Conservation (phyloP, 1,284 basidiomycete species). For the Cutaneotrichosporon sp. region DNA sequence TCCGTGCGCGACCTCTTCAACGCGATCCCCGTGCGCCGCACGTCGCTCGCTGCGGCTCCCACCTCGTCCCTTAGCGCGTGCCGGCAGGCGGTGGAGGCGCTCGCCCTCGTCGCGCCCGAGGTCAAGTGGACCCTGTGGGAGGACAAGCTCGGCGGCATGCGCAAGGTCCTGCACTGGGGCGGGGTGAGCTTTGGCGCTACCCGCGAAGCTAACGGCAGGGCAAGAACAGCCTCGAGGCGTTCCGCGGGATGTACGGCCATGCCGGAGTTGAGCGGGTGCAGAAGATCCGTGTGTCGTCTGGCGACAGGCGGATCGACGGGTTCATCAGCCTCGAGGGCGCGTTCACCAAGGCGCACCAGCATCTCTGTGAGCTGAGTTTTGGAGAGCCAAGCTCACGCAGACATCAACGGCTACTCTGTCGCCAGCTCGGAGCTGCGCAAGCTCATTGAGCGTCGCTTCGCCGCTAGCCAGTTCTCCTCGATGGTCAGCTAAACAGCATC, state of each 20-base stretch:
- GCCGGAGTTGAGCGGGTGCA: conserved; percentile 59
- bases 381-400: conserved; percentile 58
- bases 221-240: conserved; percentile 29
- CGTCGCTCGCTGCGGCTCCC: conserved; percentile 44
- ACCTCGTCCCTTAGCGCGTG: conserved; percentile 65
- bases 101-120: conserved; percentile 69
- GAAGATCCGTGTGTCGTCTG: conserved; percentile 60
- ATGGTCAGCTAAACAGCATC: conserved; percentile 10
- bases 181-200: conserved; percentile 58
- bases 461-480: conserved; percentile 35
- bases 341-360: conserved; percentile 74
- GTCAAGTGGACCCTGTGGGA: conserved; percentile 72
- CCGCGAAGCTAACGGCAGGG: conserved; percentile 14
- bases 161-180: conserved; percentile 30
- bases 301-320: conserved; percentile 65
- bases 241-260: conserved; percentile 35
- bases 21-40: conserved; percentile 61
- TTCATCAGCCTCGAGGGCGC: conserved; percentile 78
- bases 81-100: conserved; percentile 68
- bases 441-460: conserved; percentile 66
- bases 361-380: conserved; percentile 67
- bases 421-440: conserved; percentile 65
- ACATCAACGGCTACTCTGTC: conserved; percentile 78
- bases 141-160: conserved; percentile 28
- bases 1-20: conserved; percentile 82